Evolutionary conservation across 345 rosid species (phyloP).

Genomic region (Crucihimalaya himalaica): DNA sequence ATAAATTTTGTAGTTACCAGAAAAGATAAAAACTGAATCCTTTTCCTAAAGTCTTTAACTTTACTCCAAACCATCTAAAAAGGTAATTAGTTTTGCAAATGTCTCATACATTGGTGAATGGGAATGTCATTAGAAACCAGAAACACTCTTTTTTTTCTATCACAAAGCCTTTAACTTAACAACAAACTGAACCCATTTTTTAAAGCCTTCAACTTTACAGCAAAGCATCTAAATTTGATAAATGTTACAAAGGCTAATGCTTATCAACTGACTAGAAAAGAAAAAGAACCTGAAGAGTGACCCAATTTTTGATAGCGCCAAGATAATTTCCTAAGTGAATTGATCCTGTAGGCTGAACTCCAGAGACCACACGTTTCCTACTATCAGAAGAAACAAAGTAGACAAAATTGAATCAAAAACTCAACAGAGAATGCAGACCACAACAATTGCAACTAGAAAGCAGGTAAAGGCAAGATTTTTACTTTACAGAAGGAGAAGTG

Average conservation of each 20-base stretch:
- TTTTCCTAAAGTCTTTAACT: not conserved
- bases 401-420: not conserved
- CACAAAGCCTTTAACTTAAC: not conserved
- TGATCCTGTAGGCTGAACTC: slow-evolving; percentile 93
- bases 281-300: slow-evolving; percentile 65
- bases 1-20: slow-evolving; percentile 11
- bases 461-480: not conserved
- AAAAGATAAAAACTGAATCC: not conserved
- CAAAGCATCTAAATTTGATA: not conserved
- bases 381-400: not conserved
- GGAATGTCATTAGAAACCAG: not conserved
- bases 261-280: not conserved
- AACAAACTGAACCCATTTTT: slow-evolving; percentile 4
- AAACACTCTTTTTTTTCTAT: no score
- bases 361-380: slow-evolving; percentile 89
- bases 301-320: slow-evolving; percentile 90
- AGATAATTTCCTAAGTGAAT: slow-evolving; percentile 92
- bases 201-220: not conserved
- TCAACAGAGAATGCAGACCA: not conserved
- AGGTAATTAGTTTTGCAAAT: not conserved
- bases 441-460: not conserved
- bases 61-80: slow-evolving; percentile 2
- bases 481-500: slow-evolving; percentile 30
- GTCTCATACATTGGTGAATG: not conserved
- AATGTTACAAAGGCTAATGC: not conserved